Evolutionary conservation across 2,329 filamentous ascomycete species (phyloP).

Genomic region (Hypoxylon sp.): DNA sequence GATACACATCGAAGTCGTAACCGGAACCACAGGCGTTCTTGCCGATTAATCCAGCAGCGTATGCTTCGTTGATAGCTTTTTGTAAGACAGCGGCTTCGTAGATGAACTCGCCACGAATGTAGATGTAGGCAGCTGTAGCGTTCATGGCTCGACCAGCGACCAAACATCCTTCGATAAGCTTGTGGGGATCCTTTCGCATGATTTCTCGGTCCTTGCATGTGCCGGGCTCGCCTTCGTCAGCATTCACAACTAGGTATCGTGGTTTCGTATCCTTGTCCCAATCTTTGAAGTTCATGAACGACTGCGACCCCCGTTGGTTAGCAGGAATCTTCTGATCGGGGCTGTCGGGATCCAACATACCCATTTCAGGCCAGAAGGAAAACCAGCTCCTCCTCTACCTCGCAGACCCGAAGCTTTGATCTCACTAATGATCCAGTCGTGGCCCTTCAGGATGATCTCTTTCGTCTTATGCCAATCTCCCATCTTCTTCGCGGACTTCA

Average conservation of each 20-base stretch:
- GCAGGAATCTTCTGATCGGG: background rate
- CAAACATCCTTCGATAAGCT: slow-evolving; percentile 96
- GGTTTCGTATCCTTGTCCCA: slow-evolving; percentile 99
- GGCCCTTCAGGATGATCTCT: slow-evolving; percentile 95
- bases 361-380: slow-evolving; percentile 99
- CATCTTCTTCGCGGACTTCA: slow-evolving; percentile 96
- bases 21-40: slow-evolving; percentile 98
- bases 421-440: slow-evolving; percentile 99
- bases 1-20: slow-evolving; percentile 97
- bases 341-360: slow-evolving; percentile 61
- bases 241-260: slow-evolving; percentile 96
- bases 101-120: slow-evolving; percentile 98
- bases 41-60: slow-evolving; percentile 92
- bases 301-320: slow-evolving; percentile 65
- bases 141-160: slow-evolving; percentile 99
- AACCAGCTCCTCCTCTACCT: slow-evolving; percentile 96
- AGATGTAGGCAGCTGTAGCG: slow-evolving; percentile 97
- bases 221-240: slow-evolving; percentile 97
- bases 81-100: slow-evolving; percentile 95
- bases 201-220: slow-evolving; percentile 99
- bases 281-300: slow-evolving; percentile 99
- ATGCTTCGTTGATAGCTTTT: slow-evolving; percentile 96
- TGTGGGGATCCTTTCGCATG: slow-evolving; percentile 99
- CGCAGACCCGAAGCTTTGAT: slow-evolving; percentile 96
- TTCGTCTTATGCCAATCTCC: slow-evolving; percentile 99